Evolutionary conservation across 805 yeast species (phyloP), one percentile per base, ranked within the genome.

Genomic region (Ogataea allantospora): DNA sequence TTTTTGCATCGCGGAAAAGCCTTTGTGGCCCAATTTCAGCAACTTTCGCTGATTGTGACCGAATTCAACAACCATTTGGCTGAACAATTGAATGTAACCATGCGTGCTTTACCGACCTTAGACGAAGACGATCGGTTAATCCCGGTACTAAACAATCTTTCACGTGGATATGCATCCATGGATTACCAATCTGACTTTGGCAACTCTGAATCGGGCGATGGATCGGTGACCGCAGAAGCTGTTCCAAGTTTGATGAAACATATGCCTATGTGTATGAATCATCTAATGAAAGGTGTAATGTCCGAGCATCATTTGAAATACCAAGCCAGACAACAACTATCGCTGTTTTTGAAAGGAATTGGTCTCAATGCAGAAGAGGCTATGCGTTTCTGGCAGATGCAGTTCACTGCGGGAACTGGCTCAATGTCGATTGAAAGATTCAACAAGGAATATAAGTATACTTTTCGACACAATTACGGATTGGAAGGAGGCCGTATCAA

Each of bases 321-420:
- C 62, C 69, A 69, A 12, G 96, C 88, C 2, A 80, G 99, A 60
- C 88, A 81, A 51, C 97, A 91, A 62, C 70, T 88, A 35, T 79
- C 88, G 4, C 64, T 87, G 13, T 93, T 93, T 61, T 67, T 93
- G 40, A 89, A 89, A 60, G 95, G 95, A 18, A 81, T 88, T 48
- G 99, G 99, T 0, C 68, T 93, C 41, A 74, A 75, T 29, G 80
- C 85, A 6, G 96, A 88, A 42, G 97, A 93, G 57, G 89, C 97
- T 0, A 60, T 91, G 42, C 77, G 74, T 50, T 91, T 88, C 60
- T 93, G 97, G 95, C 67, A 80, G 9, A 65, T 63, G 36, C 82
- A 82, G 46, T 91, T 91, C 62, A 73, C 88, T 5, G 62, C 66
- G 37, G 73, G 66, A 3, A 44, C 48, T 6, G 60, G 69, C 12